phyloP scores from a whole-genome alignment of 495 filamentous ascomycete species.

The Aspergillus sparsus region DNA sequence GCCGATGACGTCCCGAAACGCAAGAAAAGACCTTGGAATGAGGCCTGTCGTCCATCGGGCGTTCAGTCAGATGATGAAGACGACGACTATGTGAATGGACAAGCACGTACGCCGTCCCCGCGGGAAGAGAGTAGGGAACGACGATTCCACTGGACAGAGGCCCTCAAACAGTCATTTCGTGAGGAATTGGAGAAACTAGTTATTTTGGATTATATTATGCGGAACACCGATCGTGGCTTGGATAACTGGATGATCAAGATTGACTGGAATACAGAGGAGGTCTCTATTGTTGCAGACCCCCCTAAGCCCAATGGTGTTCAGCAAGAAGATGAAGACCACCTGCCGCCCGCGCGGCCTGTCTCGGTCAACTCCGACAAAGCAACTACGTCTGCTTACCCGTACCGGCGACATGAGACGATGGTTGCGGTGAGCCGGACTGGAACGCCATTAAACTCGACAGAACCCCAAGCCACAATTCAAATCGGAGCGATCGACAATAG shows the following conservation, averaged over 20 bases:
- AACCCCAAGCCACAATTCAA: conserved; percentile 61
- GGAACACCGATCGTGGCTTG: conserved; percentile 93
- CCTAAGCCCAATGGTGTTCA: conserved; percentile 60
- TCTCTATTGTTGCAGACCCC: conserved; percentile 82
- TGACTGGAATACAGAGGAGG: conserved; percentile 77
- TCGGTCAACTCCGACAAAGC: conserved; percentile 49
- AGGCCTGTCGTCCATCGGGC: conserved; percentile 77
- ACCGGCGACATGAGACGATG: conserved; percentile 82
- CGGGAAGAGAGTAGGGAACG: conserved; percentile 51
- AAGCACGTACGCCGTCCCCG: conserved; percentile 43
- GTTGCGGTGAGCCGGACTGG: conserved; percentile 65
- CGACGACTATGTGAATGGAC: conserved; percentile 57
- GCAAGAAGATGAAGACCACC: conserved; percentile 52
- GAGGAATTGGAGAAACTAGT: conserved; percentile 97
- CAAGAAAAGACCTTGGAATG: conserved; percentile 77
- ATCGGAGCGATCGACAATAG: conserved; percentile 98
- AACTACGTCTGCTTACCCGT: conserved; percentile 61
- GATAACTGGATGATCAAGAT: conserved; percentile 99
- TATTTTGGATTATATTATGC: conserved; percentile 98
- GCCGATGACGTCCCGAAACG: conserved; percentile 69
- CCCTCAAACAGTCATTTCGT: conserved; percentile 85
- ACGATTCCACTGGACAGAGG: conserved; percentile 83
- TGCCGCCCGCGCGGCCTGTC: conserved; percentile 59
- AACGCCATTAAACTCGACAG: conserved; percentile 49
- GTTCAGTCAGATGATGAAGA: conserved; percentile 68